These are phyloP conservation scores for Mycosarcoma mackinlayi DNA, from an alignment of 1,284 basidiomycete species.

Conservation along the genomic window DNA sequence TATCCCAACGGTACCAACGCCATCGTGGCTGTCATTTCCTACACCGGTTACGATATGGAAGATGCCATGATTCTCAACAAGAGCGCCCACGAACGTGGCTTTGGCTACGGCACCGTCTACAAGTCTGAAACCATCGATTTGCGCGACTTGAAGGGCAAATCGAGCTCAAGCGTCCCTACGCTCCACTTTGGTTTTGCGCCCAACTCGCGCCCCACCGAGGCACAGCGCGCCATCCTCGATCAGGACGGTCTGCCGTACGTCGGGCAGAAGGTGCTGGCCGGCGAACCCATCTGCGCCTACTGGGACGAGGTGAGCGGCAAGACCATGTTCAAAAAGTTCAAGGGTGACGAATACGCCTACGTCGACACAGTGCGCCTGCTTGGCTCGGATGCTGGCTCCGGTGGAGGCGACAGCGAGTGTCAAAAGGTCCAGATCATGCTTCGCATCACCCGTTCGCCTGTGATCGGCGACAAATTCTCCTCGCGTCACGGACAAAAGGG, in stretches of 20 bases:
- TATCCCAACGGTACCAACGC: constrained; percentile 99
- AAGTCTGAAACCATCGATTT: constrained; percentile 94
- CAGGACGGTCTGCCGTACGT: constrained; percentile 85
- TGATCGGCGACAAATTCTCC: constrained; percentile 99
- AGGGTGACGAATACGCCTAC: constrained; percentile 92
- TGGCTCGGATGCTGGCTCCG: constrained; percentile 77
- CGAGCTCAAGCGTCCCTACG: constrained; percentile 69
- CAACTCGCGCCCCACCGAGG: constrained; percentile 51
- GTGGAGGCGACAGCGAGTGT: constrained; percentile 80
- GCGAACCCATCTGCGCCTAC: constrained; percentile 81
- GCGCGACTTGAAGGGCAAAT: constrained; percentile 74
- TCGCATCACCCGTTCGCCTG: constrained; percentile 91
- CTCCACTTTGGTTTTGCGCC: constrained; percentile 84
- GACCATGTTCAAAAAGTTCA: constrained; percentile 92
- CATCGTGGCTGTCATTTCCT: constrained; percentile 98
- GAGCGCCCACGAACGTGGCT: constrained; percentile 96
- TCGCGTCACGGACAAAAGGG: constrained; percentile 99
- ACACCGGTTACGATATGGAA: constrained; percentile 99
- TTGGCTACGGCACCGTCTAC: constrained; percentile 96
- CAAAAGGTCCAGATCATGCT: constrained; percentile 95
- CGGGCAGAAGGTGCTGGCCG: constrained; percentile 78
- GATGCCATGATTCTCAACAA: constrained; percentile 99
- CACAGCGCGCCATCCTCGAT: constrained; percentile 75
- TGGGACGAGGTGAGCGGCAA: constrained; percentile 85
- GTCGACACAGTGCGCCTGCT: constrained; percentile 92